A percentile compares a stretch with the other conserved stretches of the same genome.
These are phyloP conservation scores for Euptelea pleiosperma DNA, from an alignment of 164 flowering plant species.

Conservation along the genomic window DNA sequence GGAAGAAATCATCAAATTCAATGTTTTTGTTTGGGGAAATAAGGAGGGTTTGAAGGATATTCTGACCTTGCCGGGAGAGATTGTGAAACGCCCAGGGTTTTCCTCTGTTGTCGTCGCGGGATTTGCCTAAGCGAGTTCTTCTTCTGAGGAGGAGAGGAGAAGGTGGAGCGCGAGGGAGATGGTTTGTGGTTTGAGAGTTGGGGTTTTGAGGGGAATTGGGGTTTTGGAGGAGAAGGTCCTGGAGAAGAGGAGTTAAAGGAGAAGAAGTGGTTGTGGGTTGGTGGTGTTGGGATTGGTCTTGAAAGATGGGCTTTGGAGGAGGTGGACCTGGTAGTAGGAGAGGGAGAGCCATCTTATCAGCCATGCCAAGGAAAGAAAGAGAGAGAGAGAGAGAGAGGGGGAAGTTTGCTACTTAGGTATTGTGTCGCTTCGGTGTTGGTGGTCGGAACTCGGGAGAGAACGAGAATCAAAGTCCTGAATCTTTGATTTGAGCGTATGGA, in stretches of 20 bases:
- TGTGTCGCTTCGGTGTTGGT: too few relatives aligned
- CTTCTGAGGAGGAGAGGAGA: constrained; percentile 16
- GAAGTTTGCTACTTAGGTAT: too few relatives aligned
- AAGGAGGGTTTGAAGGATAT: constrained; percentile 41
- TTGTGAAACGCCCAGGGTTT: constrained; percentile 63
- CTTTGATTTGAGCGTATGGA: too few relatives aligned
- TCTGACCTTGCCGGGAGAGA: constrained; percentile 58
- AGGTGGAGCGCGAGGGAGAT: constrained; percentile 6
- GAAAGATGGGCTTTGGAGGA: constrained; percentile 40
- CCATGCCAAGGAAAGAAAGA: constrained; percentile 39
- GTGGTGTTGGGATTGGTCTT: constrained; percentile 24
- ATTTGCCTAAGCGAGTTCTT: constrained; percentile 53
- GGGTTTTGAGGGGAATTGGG: constrained; percentile 14
- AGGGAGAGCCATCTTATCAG: constrained; percentile 68
- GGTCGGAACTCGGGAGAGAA: too few relatives aligned
- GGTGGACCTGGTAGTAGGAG: constrained; percentile 54
- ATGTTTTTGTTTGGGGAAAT: constrained; percentile 33
- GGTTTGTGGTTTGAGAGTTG: constrained; percentile 10
- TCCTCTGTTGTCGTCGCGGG: constrained; percentile 63
- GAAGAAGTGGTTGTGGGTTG: constrained; percentile 24
- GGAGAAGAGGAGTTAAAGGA: constrained; percentile 36
- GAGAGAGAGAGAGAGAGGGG: constrained; percentile 17
- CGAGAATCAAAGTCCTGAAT: too few relatives aligned
- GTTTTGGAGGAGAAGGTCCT: constrained; percentile 29
- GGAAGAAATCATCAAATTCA: constrained; percentile 22